phyloP scores from a whole-genome alignment of 768 basidiomycete species.

The Cystofilobasidium capitatum region DNA sequence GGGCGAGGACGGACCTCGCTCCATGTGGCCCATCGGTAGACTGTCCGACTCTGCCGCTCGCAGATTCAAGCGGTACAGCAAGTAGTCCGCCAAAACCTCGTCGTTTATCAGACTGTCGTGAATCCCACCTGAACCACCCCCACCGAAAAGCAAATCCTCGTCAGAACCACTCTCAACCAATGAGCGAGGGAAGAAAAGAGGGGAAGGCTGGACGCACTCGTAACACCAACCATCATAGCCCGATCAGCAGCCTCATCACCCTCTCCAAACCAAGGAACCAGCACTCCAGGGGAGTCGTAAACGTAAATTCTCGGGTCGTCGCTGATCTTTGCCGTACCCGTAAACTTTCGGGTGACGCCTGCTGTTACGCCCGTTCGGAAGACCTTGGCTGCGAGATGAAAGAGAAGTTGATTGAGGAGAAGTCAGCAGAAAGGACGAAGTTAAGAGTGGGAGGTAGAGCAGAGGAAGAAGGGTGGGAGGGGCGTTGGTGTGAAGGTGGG shows the following conservation, averaged over 20 bases:
- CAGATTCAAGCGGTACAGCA: conserved; percentile 72
- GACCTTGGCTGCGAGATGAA: conserved; percentile 62
- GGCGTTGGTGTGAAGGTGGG: conserved; percentile 1
- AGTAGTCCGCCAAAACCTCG: conserved; percentile 73
- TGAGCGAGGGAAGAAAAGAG: background rate
- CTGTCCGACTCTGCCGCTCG: conserved; percentile 34
- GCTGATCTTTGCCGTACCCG: conserved; percentile 77
- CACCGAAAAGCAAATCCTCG: background rate
- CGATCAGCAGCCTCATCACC: conserved; percentile 79
- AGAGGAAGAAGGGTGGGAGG: background rate
- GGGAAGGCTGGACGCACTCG: conserved; percentile 36
- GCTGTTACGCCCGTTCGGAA: conserved; percentile 80
- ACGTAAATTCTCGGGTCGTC: conserved; percentile 74
- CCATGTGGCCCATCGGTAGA: conserved; percentile 35
- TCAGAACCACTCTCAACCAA: background rate
- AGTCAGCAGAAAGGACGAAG: background rate
- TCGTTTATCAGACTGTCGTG: conserved; percentile 84
- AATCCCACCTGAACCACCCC: conserved; percentile 47
- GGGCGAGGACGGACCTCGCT: conserved; percentile 18
- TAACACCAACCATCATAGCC: conserved; percentile 84
- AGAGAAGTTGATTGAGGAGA: background rate
- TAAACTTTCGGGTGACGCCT: conserved; percentile 78
- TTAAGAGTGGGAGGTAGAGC: background rate
- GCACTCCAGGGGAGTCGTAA: conserved; percentile 91
- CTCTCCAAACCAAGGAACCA: conserved; percentile 85